Evolutionary conservation across 805 yeast genomes (phyloP).

Genomic region (Starmera quercuum): DNA sequence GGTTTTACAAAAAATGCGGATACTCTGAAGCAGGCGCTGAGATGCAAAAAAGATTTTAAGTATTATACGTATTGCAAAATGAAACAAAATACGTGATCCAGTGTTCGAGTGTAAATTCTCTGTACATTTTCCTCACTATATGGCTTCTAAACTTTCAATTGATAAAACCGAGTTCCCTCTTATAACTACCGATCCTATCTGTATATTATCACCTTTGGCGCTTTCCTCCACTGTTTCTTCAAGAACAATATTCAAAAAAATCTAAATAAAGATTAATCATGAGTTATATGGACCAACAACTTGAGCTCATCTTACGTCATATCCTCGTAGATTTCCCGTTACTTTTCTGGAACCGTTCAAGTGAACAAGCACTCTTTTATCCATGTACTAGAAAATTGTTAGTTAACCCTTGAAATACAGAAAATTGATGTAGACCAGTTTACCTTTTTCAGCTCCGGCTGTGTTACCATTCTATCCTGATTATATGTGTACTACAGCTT

Average conservation of each 20-base stretch:
- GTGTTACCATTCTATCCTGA: conserved; percentile 40
- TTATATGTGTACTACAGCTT: conserved; percentile 17
- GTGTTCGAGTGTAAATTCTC: no score
- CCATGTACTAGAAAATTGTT: conserved; percentile 52
- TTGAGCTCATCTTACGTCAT: conserved; percentile 44
- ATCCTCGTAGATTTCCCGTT: conserved; percentile 79
- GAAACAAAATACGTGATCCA: no score
- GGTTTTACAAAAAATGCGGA: conserved; percentile 87
- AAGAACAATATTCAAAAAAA: conserved; percentile 64
- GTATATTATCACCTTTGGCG: conserved; percentile 38
- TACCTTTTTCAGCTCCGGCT: conserved; percentile 53
- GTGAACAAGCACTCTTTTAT: conserved; percentile 64
- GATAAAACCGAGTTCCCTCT: conserved; percentile 77
- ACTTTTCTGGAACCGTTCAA: conserved; percentile 74
- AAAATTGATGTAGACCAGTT: conserved; percentile 15
- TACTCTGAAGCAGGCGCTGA: conserved; percentile 57
- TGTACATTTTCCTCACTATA: conserved; percentile 4
- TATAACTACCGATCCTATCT: conserved; percentile 63
- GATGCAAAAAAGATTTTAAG: conserved; percentile 48
- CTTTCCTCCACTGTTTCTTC: conserved; percentile 64
- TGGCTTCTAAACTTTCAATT: conserved; percentile 37
- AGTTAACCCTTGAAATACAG: background rate
- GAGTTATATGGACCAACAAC: background rate
- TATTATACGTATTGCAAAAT: no score
- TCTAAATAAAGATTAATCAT: conserved; percentile 18